Evolutionary conservation across 148 eudicot genomes (phyloP), one percentile per base, ranked within the genome.

Genomic region (Vaccinium myrtillus): DNA sequence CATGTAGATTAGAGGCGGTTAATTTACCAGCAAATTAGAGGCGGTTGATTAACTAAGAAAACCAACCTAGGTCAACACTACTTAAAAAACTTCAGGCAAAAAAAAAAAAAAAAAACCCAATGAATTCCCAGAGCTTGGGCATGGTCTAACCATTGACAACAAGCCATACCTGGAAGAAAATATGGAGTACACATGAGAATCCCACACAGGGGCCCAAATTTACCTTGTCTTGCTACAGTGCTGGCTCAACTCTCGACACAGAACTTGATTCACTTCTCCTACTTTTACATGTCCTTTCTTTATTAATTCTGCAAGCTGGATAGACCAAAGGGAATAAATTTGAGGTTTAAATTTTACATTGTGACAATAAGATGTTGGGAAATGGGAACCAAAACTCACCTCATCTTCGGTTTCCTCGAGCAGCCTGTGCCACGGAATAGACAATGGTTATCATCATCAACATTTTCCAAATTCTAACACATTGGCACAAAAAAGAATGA

Each of bases 351-450:
- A 6, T 23, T 49, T n/a, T 77, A 30, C 49, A 69, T 6, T 2
- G 25, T 30, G 7, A 77, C 48, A 14, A 88, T 58, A 82, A 46
- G 8, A 16, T 78, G 18, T 69, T 30, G 73, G 23, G 85, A 85
- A 81, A 54, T 30, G 73, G 23, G 85, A 85, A 81, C 13, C 48
- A 88, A 78, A 81, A 85, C 89, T 89, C 85, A 90, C 99, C 93
- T 95, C 94, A 83, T 97, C 98, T 91, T 97, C 99, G 70, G 94
- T 94, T 88, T 94, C 93, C 89, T 97, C 99, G 50, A 97, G 98
- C 90, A 97, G 92, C 95, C 99, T 97, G 90, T 79, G 70, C 79
- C 87, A 88, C 51, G n/a, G 39, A 81, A 67, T 6, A 65, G 11
- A 83, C 32, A 84, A 14, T 69, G 10, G 27, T 23, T 32, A 70